Evolutionary conservation across 768 basidiomycete genomes (phyloP), one percentile per base, ranked within the genome.

Genomic region (Mycena albidolilacea): DNA sequence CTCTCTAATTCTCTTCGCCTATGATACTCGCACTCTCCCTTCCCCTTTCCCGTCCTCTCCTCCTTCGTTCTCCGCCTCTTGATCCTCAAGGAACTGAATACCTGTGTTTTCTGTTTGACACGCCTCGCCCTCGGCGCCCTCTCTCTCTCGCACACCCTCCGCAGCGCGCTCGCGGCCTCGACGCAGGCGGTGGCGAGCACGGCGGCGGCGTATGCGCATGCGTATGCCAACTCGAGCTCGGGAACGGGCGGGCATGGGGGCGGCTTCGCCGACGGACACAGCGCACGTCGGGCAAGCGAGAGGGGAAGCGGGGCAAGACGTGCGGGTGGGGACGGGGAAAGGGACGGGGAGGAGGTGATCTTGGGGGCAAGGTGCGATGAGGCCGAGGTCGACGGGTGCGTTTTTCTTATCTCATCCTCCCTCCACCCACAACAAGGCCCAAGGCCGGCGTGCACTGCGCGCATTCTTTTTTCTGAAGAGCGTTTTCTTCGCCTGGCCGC

Each of bases 301-400:
- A 37, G 50, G 19, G 30, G 37, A 14, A 8, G 19, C 64, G 55
- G 38, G 0, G 17, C 30, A 30, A 30, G 30, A 30, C 30, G 30
- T 30, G 30, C 30, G 39, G 39, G 7, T 14, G 38, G 7, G 23
- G 7, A 38, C 37, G 9, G 21, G 8, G 60, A 41, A 23, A 19
- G 14, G 48, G 64, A 4, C 30, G 30, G 23, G 48, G 74, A 70
- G 37, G 75, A 75, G 3, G 21, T 4, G 46, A 72, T 75, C 3
- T 2, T 64, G 2, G 71, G 54, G 6, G 75, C 68, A 54, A 38
- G 74, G 55, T 75, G 74, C 67, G 74, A 64, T 7, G 70, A 72
- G 43, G 70, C 3, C 12, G 30, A 30, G 30, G 30, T 1, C 30
- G 30, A 30, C 30, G 30, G 30, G 30, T 67, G 52, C 52, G 69